Evolutionary conservation across 768 basidiomycete species (phyloP), one percentile per base, ranked within the genome.

Genomic region (Termitomyces sp.): DNA sequence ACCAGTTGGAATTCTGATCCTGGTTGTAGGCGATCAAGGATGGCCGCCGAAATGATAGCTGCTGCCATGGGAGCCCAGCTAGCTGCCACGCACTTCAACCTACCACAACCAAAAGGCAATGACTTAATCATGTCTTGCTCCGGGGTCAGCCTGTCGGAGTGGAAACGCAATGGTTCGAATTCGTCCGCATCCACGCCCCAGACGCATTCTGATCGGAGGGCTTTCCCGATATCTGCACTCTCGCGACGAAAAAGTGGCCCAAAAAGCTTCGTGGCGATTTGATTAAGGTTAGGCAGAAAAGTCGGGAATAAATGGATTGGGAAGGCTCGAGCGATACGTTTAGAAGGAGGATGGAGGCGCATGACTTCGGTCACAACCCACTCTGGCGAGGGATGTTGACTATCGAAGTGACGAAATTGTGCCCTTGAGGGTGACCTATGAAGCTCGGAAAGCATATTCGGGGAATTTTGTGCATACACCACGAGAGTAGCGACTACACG

Each of bases 21-120:
- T 30, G 73, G 67, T 51, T 57, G 53, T 13, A 78, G 44, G 12
- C 66, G 68, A 26, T 77, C 72, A 4, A 83, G 57, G 4, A 83
- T 60, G 13, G 72, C 75, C 0, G 76, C 79, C 4, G 74, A 74
- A 32, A 87, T 72, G 2, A 84, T 60, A 0, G 74, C 84, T 3
- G 77, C 80, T 1, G 82, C 80, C 52, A 79, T 74, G 1, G 82
- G 78, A 6, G 81, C 84, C 77, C 83, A 84, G 4, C 67, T 69
- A 18, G 65, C 64, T 0, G 80, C 85, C 8, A 79, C 72, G 51
- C 83, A 85, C n/a, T 70, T 64, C 54, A 85, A 63, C 12, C 70
- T 70, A 2, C 81, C 82, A 52, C 67, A 63, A 1, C 86, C 85
- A 63, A 87, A 87, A 0, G 82, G 72, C 10, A 79, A 63, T n/a